Evolutionary conservation across 225 moss, liverwort and hornwort species (phyloP), one percentile per base, ranked within the genome.

Genomic region (Straminergon stramineum): DNA sequence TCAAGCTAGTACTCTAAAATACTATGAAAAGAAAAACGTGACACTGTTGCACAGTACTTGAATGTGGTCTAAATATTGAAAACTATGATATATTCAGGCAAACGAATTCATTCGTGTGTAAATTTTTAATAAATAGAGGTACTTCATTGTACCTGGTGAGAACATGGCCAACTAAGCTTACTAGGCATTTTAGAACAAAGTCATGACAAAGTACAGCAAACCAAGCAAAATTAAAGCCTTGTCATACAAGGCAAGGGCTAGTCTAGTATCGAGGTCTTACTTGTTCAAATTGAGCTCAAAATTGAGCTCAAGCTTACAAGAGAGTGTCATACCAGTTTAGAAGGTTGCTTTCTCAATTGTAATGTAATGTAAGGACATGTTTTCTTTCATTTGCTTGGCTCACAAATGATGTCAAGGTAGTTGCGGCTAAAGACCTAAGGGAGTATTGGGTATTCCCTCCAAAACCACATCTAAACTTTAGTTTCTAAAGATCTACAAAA

Each of bases 401-500:
- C 34, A 77, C 22, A 53, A 35, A 77, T 20, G 13, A 77, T 17
- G 53, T 4, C 0, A 75, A 75, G 7, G 7, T 2, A 51, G 11
- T 11, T 31, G 43, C 1, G 5, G 27, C 4, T 24, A 8, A 24
- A 70, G 24, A 7, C 14, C 5, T 0, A 43, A 45, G 15, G 2
- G 71, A 27, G 8, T 45, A 2, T 17, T 6, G 10, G 9, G 17
- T 10, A 18, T 5, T 48, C 2, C 31, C 6, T 48, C 18, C 18
- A 6, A 74, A 74, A 17, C 18, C 48, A 31, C 18, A 1, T 45
- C 28, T 10, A 3, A 27, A 27, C 1, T 27, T 3, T 0, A 0
- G 5, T 71, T 74, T 45, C 10, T 45, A 28, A 74, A 17, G 10
- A 27, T 73, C 5, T 27, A 4, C 0, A 43, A 1, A 43, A 26